Evolutionary conservation across 371 early-diverging fungal species (phyloP).

Genomic region (Coemansia sp.): DNA sequence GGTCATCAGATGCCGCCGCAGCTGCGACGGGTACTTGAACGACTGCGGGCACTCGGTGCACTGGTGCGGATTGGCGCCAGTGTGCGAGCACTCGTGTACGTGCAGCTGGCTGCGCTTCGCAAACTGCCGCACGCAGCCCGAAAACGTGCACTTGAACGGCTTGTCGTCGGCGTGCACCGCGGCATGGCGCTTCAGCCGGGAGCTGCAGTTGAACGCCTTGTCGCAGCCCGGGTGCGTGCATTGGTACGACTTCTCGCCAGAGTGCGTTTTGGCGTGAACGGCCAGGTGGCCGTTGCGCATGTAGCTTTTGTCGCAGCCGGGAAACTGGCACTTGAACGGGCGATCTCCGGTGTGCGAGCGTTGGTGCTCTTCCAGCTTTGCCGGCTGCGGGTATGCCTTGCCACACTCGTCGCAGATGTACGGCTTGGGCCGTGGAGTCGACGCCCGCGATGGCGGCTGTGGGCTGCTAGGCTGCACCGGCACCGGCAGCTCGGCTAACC

Average conservation of each 20-base stretch:
- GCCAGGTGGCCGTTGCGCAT: slow-evolving; percentile 47
- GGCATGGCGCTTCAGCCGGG: slow-evolving; percentile 41
- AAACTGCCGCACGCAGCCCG: slow-evolving; percentile 35
- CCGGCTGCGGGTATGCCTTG: slow-evolving; percentile 35
- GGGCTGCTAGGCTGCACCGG: not conserved
- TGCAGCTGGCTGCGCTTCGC: slow-evolving; percentile 37
- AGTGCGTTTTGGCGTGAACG: slow-evolving; percentile 33
- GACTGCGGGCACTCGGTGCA: slow-evolving; percentile 44
- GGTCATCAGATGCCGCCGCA: slow-evolving; percentile 36
- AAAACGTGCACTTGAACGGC: slow-evolving; percentile 19
- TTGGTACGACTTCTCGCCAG: not conserved
- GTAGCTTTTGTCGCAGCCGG: slow-evolving; percentile 48
- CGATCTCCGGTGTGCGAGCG: slow-evolving; percentile 85
- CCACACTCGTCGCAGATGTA: slow-evolving; percentile 33
- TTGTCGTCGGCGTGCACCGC: slow-evolving; percentile 3
- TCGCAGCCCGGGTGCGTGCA: slow-evolving; percentile 27
- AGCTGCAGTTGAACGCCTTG: slow-evolving; percentile 37
- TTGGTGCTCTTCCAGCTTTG: slow-evolving; percentile 82
- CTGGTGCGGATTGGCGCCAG: slow-evolving; percentile 41
- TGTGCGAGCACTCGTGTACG: slow-evolving; percentile 33
- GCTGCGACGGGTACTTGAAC: slow-evolving; percentile 51
- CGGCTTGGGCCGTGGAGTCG: slow-evolving; percentile 12
- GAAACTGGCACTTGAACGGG: slow-evolving; percentile 46
- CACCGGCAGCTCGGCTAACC: no score
- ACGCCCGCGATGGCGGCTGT: not conserved